A percentile compares a stretch with the other conserved stretches of the same genome.
These are phyloP conservation scores for Osmanthus fragrans DNA, from an alignment of 257 asterid species.

Conservation along the genomic window DNA sequence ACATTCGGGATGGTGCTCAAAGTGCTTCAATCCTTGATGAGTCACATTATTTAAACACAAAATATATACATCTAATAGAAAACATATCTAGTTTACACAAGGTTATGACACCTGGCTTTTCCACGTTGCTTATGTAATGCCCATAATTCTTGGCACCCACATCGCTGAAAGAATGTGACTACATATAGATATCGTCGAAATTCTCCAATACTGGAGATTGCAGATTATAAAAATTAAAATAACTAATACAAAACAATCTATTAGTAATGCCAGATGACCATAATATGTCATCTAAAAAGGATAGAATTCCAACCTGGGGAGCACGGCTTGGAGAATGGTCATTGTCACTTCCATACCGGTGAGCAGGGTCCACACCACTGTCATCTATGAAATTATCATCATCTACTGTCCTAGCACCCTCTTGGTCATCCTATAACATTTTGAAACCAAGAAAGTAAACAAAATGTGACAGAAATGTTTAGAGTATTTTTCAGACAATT, in stretches of 20 bases:
- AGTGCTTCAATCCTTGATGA: neutral
- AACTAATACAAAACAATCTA: neutral
- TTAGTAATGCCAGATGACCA: constrained; percentile 6
- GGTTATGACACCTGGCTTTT: neutral
- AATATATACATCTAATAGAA: too few relatives aligned
- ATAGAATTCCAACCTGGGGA: constrained; percentile 39
- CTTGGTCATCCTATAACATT: constrained; percentile 41
- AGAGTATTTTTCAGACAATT: neutral
- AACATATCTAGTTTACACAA: neutral
- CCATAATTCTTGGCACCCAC: neutral
- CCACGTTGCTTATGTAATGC: neutral
- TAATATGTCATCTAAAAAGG: constrained; percentile 8
- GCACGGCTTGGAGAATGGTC: constrained; percentile 45
- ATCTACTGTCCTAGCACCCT: constrained; percentile 38
- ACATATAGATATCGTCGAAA: neutral
- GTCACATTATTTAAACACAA: neutral
- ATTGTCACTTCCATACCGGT: constrained; percentile 39
- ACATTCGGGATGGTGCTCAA: neutral
- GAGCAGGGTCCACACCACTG: constrained; percentile 48
- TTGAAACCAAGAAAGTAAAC: neutral
- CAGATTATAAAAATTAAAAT: neutral
- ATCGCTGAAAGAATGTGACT: neutral
- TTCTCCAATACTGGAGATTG: neutral
- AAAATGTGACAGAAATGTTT: neutral
- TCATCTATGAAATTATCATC: constrained; percentile 63